Evolutionary conservation across 495 filamentous ascomycete species (phyloP).

Genomic region (Neurospora tetrasperma): DNA sequence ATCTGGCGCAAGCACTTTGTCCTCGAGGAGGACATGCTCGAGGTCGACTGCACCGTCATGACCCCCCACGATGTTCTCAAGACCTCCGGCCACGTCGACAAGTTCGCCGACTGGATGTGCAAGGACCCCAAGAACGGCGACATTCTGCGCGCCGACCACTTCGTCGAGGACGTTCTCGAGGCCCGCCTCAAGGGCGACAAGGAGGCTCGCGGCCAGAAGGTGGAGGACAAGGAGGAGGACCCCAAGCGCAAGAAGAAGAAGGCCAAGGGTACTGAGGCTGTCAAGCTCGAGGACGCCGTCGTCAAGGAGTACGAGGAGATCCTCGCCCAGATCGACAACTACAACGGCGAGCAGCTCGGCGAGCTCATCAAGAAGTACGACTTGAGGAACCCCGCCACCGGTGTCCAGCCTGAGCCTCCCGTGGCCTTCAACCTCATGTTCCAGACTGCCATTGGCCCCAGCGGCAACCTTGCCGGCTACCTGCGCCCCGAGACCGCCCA

Average conservation of each 20-base stretch:
- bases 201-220: slow-evolving; percentile 61
- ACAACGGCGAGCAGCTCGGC: slow-evolving; percentile 59
- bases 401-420: slow-evolving; percentile 47
- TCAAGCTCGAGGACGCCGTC: slow-evolving; percentile 58
- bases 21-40: slow-evolving; percentile 79
- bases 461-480: slow-evolving; percentile 47
- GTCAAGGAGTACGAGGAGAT: slow-evolving; percentile 61
- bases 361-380: slow-evolving; percentile 61
- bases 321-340: slow-evolving; percentile 69
- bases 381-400: slow-evolving; percentile 55
- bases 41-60: slow-evolving; percentile 76
- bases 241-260: slow-evolving; percentile 43
- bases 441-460: slow-evolving; percentile 61
- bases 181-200: slow-evolving; percentile 70
- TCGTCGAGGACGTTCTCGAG: slow-evolving; percentile 90
- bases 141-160: slow-evolving; percentile 89
- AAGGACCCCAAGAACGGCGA: slow-evolving; percentile 97
- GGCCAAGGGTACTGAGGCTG: slow-evolving; percentile 44
- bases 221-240: slow-evolving; percentile 51
- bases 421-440: slow-evolving; percentile 78
- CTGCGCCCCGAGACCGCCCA: slow-evolving; percentile 67
- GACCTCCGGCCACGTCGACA: slow-evolving; percentile 94
- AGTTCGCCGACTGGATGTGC: slow-evolving; percentile 99
- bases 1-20: slow-evolving; percentile 89
- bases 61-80: slow-evolving; percentile 87